Base-by-base conservation (phyloP, 306 rosid genomes). In the Cyamopsis tetragonoloba region DNA sequence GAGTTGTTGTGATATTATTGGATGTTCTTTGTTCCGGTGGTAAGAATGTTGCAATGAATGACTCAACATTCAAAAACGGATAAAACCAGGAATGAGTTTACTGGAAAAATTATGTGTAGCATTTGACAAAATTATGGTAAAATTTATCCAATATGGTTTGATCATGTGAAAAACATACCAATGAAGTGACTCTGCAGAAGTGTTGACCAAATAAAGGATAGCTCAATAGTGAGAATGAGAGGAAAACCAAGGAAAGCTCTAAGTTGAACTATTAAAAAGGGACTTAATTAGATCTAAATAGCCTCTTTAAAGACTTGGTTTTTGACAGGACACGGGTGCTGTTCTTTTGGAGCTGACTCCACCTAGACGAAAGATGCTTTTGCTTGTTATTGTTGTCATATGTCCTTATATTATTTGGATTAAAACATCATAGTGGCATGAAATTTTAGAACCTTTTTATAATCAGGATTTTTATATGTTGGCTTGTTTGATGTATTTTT, bases 401-500 rank as follows among this genome's bases (percentile, higher is more conserved):
- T 58, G 26, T 38, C 27, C 19, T 4, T 44, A 18, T 14, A 47
- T 57, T 51, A 60, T n/a, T 49, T 61, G 26, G 35, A 68, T 12
- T 35, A 44, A 22, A 37, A 44, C 68, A 62, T 65, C 5, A 34
- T 9, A 42, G 17, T 8, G 64, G 10, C 43, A 37, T 59, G 50
- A 12, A 34, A 53, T 61, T 27, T 27, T 27, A 4, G 46, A 18
- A 28, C 55, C 48, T 53, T n/a, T n/a, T n/a, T 62, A 55, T 8
- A 28, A 24, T 62, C 6, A 26, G 65, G 65, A 62, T 72, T 30
- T 28, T 39, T 39, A 7, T 13, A 10, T 62, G 4, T 51, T 50
- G 19, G 61, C 19, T 68, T 26, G 69, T 35, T 70, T 77, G 42
- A 14, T 72, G 42, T 14, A 49, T 34, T 69, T 42, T 49, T 38